Conservation (phyloP, 768 basidiomycete genomes). For the Suillus variegatus region DNA sequence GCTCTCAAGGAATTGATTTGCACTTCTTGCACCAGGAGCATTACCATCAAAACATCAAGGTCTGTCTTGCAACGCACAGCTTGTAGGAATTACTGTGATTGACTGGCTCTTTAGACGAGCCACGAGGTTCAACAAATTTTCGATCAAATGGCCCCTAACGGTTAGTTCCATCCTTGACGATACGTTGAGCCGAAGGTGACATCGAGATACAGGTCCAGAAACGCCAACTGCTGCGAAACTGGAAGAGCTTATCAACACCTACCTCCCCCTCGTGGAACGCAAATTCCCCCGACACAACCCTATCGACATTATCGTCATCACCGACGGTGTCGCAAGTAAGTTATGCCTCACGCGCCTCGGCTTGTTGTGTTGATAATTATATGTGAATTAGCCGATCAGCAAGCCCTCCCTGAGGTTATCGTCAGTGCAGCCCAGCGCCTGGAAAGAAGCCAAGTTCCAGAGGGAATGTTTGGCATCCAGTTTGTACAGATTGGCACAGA, state of each 20-base stretch:
- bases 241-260: constrained; percentile 31
- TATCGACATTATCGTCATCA: constrained; percentile 27
- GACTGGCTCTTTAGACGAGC: constrained; percentile 5
- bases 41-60: constrained; percentile 18
- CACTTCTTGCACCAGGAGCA: constrained; percentile 31
- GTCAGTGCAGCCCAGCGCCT: constrained; percentile 30
- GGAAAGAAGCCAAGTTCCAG: constrained; percentile 29
- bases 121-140: constrained; percentile 5
- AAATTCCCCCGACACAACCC: constrained; percentile 18
- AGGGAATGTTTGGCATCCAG: constrained; percentile 37
- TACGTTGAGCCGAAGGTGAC: not conserved
- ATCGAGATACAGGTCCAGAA: constrained; percentile 19
- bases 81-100: not conserved
- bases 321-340: constrained; percentile 33
- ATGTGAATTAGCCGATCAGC: constrained; percentile 18
- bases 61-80: not conserved
- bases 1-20: constrained; percentile 34
- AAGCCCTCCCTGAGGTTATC: constrained; percentile 17
- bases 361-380: not conserved
- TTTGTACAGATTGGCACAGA: constrained; percentile 40
- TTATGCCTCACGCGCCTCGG: constrained; percentile 6
- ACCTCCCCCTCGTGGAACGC: constrained; percentile 23
- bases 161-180: not conserved
- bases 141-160: constrained; percentile 1
- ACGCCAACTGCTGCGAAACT: constrained; percentile 32